Conservation (phyloP, 2,329 filamentous ascomycete species). For the Grosmannia huntii region DNA sequence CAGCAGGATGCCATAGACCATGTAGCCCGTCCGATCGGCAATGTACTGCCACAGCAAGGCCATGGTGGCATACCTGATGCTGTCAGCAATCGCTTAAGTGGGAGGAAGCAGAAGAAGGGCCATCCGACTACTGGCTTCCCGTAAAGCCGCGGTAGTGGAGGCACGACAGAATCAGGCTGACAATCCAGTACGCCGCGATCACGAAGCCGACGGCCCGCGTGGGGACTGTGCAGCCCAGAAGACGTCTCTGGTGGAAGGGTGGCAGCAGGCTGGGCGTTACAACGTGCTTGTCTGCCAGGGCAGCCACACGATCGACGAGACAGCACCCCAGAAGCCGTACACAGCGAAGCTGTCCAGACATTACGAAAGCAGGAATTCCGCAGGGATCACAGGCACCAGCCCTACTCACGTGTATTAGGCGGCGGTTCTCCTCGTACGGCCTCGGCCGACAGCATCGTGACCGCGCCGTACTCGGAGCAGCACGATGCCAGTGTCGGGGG, state of each 20-base stretch:
- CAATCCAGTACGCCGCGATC: conserved; percentile 9
- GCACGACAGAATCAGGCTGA: conserved; percentile 5
- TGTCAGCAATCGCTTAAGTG: not conserved
- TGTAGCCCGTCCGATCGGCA: conserved; percentile 12
- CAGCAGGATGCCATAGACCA: conserved; percentile 10
- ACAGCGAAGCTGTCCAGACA: conserved; percentile 1
- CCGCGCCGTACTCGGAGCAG: conserved; percentile 3
- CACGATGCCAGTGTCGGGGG: not conserved
- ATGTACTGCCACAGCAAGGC: conserved; percentile 10
- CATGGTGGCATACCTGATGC: not conserved
- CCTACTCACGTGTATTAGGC: conserved; percentile 6
- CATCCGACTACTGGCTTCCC: not conserved
- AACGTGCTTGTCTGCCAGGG: conserved; percentile 8
- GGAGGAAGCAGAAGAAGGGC: not conserved
- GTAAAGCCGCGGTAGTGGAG: not conserved
- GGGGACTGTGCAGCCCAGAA: conserved; percentile 13
- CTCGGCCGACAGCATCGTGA: not conserved
- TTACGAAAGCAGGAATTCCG: not conserved
- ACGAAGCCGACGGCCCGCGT: conserved; percentile 12
- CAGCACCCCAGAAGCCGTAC: conserved; percentile 10
- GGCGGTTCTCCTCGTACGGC: not conserved
- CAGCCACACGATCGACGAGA: not conserved
- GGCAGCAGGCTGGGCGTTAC: conserved; percentile 8
- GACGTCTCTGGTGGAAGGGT: conserved; percentile 7
- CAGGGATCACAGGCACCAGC: not conserved